phyloP scores from a whole-genome alignment of 257 asterid genomes.

The Nicotiana benthamiana region DNA sequence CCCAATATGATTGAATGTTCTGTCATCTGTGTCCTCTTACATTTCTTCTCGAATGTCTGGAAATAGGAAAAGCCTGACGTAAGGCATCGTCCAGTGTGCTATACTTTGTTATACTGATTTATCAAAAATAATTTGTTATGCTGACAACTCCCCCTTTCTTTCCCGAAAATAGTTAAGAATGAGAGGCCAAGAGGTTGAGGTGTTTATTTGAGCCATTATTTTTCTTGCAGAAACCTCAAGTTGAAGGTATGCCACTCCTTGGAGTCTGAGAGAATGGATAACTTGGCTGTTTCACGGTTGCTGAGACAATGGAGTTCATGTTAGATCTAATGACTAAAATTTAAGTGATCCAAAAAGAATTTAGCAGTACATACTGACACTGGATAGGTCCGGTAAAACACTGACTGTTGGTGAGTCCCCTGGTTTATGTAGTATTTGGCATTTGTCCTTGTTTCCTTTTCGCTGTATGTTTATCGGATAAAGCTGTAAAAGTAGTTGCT shows the following conservation, averaged over 20 bases:
- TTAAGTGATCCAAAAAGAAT: neutral
- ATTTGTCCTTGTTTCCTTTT: neutral
- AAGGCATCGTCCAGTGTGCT: neutral
- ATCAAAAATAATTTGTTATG: neutral
- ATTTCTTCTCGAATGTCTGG: neutral
- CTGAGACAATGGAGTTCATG: neutral
- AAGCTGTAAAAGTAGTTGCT: neutral
- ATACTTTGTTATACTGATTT: neutral
- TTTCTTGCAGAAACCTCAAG: neutral
- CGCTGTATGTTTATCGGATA: neutral
- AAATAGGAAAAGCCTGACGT: neutral
- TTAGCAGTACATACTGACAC: conserved; percentile 5
- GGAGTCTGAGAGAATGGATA: neutral
- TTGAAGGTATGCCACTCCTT: neutral
- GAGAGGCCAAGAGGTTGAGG: neutral
- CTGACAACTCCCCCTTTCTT: neutral
- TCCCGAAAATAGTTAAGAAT: neutral
- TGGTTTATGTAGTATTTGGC: conserved; percentile 3
- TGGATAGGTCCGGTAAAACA: conserved; percentile 6
- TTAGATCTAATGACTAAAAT: neutral
- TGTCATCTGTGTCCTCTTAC: neutral
- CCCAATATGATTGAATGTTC: no score
- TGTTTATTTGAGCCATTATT: neutral
- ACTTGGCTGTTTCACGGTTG: conserved; percentile 3
- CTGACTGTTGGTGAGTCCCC: conserved; percentile 5